A percentile compares a stretch with the other conserved stretches of the same genome.
These are phyloP conservation scores for Paratinospora sagittata DNA, from an alignment of 164 flowering plant species.

Conservation along the genomic window DNA sequence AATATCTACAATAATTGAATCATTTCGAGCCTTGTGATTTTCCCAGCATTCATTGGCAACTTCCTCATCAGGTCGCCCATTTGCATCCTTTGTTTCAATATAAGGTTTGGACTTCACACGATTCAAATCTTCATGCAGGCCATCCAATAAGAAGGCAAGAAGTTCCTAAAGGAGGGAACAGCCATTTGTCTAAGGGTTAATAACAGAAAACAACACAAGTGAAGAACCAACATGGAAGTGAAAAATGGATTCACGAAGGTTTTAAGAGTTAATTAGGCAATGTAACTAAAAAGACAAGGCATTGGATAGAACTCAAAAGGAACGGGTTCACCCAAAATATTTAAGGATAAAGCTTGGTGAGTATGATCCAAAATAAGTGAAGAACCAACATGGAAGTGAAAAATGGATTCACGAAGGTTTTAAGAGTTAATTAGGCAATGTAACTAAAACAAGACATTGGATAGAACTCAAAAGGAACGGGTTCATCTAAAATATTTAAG, in stretches of 20 bases:
- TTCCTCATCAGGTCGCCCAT: slow-evolving; percentile 78
- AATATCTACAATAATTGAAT: slow-evolving; percentile 86
- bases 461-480: too few relatives aligned
- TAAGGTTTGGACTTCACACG: slow-evolving; percentile 92
- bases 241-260: too few relatives aligned
- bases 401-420: too few relatives aligned
- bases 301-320: too few relatives aligned
- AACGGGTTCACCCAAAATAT: too few relatives aligned
- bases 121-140: slow-evolving; percentile 96
- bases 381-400: not conserved
- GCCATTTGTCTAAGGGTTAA: not conserved
- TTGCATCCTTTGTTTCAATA: slow-evolving; percentile 72
- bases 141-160: slow-evolving; percentile 90
- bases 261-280: too few relatives aligned
- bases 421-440: too few relatives aligned
- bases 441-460: too few relatives aligned
- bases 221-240: not conserved
- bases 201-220: not conserved
- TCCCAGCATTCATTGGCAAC: slow-evolving; percentile 87
- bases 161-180: slow-evolving; percentile 54
- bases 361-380: not conserved
- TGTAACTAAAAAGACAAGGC: too few relatives aligned
- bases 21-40: slow-evolving; percentile 90
- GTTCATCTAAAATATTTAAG: too few relatives aligned
- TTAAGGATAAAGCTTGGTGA: too few relatives aligned